Evolutionary conservation across 352 stramenopile species (phyloP).

Genomic region (Saprolegnia diclina): DNA sequence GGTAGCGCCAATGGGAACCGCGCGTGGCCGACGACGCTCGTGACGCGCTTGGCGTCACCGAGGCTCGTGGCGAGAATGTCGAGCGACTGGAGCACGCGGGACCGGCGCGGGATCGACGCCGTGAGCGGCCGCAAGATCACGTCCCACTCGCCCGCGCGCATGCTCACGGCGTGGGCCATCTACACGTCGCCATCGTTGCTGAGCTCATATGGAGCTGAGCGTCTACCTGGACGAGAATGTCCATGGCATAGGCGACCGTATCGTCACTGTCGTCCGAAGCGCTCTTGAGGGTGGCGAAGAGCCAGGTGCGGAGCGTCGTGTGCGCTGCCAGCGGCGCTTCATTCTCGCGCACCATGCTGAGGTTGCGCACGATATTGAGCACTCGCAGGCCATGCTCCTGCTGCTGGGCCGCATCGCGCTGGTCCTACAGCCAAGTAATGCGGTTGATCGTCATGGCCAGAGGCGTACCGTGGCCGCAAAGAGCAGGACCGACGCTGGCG

Average conservation of each 20-base stretch:
- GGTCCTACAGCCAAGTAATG: neutral
- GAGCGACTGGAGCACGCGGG: neutral
- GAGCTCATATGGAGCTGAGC: neutral
- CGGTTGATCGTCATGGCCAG: neutral
- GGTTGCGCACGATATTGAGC: conserved; percentile 75
- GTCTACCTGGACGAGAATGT: conserved; percentile 40
- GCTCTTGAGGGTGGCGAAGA: conserved; percentile 50
- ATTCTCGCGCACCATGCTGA: conserved; percentile 67
- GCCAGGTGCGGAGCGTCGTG: conserved; percentile 54
- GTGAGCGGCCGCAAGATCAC: neutral
- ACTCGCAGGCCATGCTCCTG: conserved; percentile 48
- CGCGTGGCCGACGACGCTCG: neutral
- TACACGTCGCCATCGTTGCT: neutral
- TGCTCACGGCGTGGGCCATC: neutral
- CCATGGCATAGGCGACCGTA: conserved; percentile 60
- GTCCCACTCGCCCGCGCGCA: neutral
- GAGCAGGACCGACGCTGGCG: neutral
- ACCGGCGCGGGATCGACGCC: neutral
- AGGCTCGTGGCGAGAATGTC: conserved; percentile 7
- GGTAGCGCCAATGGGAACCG: conserved; percentile 38
- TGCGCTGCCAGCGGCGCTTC: conserved; percentile 58
- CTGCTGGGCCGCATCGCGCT: conserved; percentile 39
- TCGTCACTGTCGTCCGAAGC: conserved; percentile 43
- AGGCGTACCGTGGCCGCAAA: neutral
- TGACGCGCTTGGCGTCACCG: neutral